Evolutionary conservation across 176 grass and related monocot species (phyloP), one percentile per base, ranked within the genome.

Genomic region (Oryza nivara): DNA sequence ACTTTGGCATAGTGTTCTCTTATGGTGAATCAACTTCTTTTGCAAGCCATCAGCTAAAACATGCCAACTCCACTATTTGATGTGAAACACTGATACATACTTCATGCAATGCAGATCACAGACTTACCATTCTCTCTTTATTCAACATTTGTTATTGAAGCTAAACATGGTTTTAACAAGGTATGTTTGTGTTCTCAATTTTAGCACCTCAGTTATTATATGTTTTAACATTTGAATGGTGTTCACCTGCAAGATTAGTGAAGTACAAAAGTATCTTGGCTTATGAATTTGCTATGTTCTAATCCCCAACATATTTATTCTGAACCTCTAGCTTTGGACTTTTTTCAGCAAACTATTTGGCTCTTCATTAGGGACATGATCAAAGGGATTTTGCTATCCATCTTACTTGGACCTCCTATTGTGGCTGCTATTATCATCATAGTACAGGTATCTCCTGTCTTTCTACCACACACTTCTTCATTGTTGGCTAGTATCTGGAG

Each of bases 141-240:
- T 92, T 94, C 93, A 82, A 96, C 93, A 52, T 99, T 99, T 88
- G 88, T 99, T 76, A 94, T 96, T 13, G 97, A 99, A 78, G 51
- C 90, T 72, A 93, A 93, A 15, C 93, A 99, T 70, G 97, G 97
- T 71, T 99, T 99, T 81, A 99, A 99, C 83, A 99, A 99, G 89
- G 97, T 99, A 58, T 4, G 41, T 84, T 69, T 10, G 58, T 63
- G 48, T 75, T 11, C 65, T 15, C 16, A 5, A 4, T 65, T 78
- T 69, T 20, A 69, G 15, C 19, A 47, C 4, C 72, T 78, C 19
- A 51, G 16, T 79, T 58, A 63, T 63, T 23, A 63, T 63, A 63
- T 63, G n/a, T 11, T 63, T 63, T 58, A 23, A 23, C n/a, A 25
- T 71, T 72, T 72, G 20, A 88, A 28, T 67, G 9, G 70, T 74